phyloP scores from a whole-genome alignment of 2,329 filamentous ascomycete genomes.

The Dothiorella sarmentorum region DNA sequence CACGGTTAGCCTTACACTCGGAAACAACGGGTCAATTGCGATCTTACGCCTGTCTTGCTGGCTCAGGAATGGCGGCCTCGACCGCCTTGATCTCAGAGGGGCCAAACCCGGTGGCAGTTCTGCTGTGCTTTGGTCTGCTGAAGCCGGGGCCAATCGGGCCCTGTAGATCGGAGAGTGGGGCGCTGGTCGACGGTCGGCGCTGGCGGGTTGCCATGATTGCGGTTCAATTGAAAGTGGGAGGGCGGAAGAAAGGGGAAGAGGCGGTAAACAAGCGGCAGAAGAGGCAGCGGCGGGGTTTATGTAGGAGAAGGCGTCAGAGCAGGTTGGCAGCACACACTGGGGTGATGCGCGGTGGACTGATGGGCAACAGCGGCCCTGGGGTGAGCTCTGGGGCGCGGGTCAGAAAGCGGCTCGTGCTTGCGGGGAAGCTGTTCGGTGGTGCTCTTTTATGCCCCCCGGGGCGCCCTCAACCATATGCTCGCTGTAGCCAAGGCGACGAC shows the following conservation, averaged over 20 bases:
- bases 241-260: neutral
- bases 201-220: slow-evolving; percentile 55
- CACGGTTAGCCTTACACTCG: slow-evolving; percentile 6
- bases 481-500: neutral
- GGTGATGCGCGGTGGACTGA: slow-evolving; percentile 14
- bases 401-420: neutral
- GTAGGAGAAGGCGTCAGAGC: slow-evolving; percentile 3
- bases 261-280: neutral
- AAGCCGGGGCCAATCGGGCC: slow-evolving; percentile 84
- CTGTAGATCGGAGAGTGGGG: slow-evolving; percentile 81
- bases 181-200: slow-evolving; percentile 75
- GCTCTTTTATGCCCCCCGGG: slow-evolving; percentile 2
- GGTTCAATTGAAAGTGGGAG: slow-evolving; percentile 11
- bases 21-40: slow-evolving; percentile 4
- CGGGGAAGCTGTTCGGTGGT: slow-evolving; percentile 12
- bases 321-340: slow-evolving; percentile 3
- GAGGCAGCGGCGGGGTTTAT: neutral
- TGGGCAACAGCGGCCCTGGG: slow-evolving; percentile 5
- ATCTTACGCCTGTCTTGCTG: slow-evolving; percentile 77
- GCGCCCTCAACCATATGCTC: neutral
- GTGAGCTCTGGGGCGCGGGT: slow-evolving; percentile 2
- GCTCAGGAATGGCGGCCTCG: slow-evolving; percentile 86
- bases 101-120: slow-evolving; percentile 93
- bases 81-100: slow-evolving; percentile 88
- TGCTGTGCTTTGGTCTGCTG: slow-evolving; percentile 91